Conservation (phyloP, 1,284 basidiomycete genomes). For the Uromyces viciae-fabae region DNA sequence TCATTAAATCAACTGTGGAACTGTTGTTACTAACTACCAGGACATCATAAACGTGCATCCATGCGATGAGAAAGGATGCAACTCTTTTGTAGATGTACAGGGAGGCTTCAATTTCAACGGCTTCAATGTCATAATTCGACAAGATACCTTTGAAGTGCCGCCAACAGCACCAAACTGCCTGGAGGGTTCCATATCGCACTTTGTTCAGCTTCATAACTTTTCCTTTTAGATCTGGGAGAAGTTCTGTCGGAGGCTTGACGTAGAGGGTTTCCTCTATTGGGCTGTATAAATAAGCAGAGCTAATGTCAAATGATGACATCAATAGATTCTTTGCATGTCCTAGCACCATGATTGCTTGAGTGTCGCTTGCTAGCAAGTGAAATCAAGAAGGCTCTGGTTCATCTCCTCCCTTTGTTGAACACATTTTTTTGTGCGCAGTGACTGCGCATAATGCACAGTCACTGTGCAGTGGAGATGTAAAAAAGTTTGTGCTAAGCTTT, state of each 20-base stretch:
- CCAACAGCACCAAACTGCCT: not conserved
- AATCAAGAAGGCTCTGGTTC: too few relatives aligned
- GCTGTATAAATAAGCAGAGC: not conserved
- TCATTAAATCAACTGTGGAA: not conserved
- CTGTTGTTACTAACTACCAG: not conserved
- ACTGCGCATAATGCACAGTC: too few relatives aligned
- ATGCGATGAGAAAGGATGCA: not conserved
- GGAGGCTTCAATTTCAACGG: not conserved
- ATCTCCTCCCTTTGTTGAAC: too few relatives aligned
- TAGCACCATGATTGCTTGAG: too few relatives aligned
- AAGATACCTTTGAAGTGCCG: not conserved
- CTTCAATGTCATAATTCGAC: not conserved
- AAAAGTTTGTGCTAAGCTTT: too few relatives aligned
- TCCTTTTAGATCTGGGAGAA: not conserved
- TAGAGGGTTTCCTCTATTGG: not conserved
- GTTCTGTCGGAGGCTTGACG: not conserved
- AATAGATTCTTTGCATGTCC: too few relatives aligned
- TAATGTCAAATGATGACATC: constrained; percentile 9
- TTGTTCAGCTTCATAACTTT: not conserved
- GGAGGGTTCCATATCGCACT: not conserved
- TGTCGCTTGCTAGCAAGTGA: too few relatives aligned
- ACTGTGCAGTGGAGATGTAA: too few relatives aligned
- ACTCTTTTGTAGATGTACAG: not conserved
- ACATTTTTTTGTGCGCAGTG: too few relatives aligned
- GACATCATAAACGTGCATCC: too few relatives aligned